phyloP scores from a whole-genome alignment of 2,329 filamentous ascomycete species.

The Helotiales sp. region DNA sequence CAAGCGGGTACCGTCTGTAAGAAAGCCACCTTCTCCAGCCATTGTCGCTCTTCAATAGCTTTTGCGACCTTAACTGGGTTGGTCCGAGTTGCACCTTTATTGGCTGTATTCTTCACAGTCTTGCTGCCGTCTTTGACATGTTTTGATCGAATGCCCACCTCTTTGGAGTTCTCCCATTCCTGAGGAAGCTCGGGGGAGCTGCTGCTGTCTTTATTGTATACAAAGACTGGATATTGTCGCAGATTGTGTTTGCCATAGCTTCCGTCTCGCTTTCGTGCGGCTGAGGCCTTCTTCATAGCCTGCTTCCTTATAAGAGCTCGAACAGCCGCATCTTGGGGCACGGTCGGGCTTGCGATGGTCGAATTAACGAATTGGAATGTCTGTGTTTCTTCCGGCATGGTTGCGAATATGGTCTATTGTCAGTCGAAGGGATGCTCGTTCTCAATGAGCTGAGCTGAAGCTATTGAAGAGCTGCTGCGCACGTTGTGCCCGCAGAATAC shows the following conservation, averaged over 20 bases:
- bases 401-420: not conserved
- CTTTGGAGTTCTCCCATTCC: not conserved
- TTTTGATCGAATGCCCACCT: not conserved
- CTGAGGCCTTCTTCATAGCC: conserved; percentile 40
- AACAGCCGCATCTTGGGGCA: conserved; percentile 25
- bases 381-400: not conserved
- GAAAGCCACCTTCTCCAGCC: conserved; percentile 4
- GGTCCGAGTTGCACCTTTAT: not conserved
- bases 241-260: conserved; percentile 36
- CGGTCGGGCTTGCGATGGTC: conserved; percentile 22
- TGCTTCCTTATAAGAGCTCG: conserved; percentile 38
- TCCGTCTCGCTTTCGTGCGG: conserved; percentile 33
- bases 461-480: not conserved
- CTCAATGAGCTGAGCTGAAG: not conserved
- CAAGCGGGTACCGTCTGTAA: conserved; percentile 4
- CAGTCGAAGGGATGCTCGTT: not conserved
- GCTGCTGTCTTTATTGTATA: conserved; percentile 16
- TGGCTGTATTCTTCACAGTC: not conserved
- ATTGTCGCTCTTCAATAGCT: not conserved
- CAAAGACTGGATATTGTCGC: conserved; percentile 31
- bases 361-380: conserved; percentile 32
- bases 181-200: not conserved
- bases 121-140: not conserved
- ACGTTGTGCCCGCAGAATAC: not conserved
- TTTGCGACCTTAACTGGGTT: conserved; percentile 1